These are phyloP conservation scores for Penicillium soppii DNA, from an alignment of 495 filamentous ascomycete genomes.

Conservation along the genomic window DNA sequence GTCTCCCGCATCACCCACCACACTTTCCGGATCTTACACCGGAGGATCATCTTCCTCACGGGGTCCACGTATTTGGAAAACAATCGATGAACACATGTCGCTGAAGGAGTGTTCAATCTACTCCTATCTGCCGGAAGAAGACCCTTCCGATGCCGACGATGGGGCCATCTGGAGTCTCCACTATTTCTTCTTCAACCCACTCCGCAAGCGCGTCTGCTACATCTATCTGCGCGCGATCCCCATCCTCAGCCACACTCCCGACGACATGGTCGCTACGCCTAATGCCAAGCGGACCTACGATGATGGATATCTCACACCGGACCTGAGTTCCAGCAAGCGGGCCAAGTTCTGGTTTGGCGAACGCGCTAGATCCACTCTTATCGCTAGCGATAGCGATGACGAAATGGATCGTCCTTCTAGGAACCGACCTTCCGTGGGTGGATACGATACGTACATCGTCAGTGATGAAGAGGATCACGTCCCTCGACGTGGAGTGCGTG, in stretches of 20 bases:
- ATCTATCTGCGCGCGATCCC: slow-evolving; percentile 85
- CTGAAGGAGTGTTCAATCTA: slow-evolving; percentile 83
- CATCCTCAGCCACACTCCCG: slow-evolving; percentile 68
- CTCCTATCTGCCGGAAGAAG: slow-evolving; percentile 77
- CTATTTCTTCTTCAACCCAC: slow-evolving; percentile 97
- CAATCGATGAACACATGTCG: slow-evolving; percentile 89
- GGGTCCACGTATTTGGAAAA: slow-evolving; percentile 85
- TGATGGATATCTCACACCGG: slow-evolving; percentile 48
- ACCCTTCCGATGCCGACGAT: slow-evolving; percentile 87
- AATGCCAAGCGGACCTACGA: slow-evolving; percentile 49
- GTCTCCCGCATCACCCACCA: slow-evolving; percentile 45
- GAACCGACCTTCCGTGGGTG: slow-evolving; percentile 26
- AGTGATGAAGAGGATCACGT: slow-evolving; percentile 46
- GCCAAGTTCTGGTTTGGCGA: slow-evolving; percentile 83
- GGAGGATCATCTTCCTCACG: slow-evolving; percentile 51
- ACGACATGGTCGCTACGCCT: slow-evolving; percentile 38
- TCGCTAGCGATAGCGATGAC: slow-evolving; percentile 47
- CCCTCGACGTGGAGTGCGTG: slow-evolving; percentile 53
- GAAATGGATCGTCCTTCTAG: slow-evolving; percentile 32
- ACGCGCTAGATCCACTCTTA: slow-evolving; percentile 37
- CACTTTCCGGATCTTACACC: slow-evolving; percentile 44
- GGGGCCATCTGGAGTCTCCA: slow-evolving; percentile 91
- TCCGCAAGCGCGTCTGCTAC: slow-evolving; percentile 90
- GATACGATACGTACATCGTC: slow-evolving; percentile 44
- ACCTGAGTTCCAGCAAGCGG: slow-evolving; percentile 66